phyloP scores from a whole-genome alignment of 2,329 filamentous ascomycete species.

The Neonectria neomacrospora region DNA sequence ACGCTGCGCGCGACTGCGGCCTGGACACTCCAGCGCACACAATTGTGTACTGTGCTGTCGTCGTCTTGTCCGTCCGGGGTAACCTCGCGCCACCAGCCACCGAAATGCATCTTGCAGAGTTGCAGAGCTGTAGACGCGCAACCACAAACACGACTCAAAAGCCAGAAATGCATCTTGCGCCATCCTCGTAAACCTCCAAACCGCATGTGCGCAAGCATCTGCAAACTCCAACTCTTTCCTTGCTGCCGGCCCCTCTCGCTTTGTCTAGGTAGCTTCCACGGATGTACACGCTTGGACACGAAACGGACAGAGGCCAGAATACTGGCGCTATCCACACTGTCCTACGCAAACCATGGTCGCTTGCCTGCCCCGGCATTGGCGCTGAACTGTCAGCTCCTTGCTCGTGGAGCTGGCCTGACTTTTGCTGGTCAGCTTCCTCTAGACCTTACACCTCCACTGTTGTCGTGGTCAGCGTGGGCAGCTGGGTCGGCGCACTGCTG shows the following conservation, averaged over 20 bases:
- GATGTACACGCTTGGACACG: too few relatives aligned
- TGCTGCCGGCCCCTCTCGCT: neutral
- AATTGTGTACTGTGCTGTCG: neutral
- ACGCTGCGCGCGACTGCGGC: neutral
- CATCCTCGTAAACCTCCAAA: neutral
- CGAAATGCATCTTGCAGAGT: neutral
- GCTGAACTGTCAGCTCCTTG: neutral
- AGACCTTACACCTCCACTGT: slow-evolving; percentile 5
- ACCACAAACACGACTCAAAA: neutral
- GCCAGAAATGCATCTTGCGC: neutral
- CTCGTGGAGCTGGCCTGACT: slow-evolving; percentile 22
- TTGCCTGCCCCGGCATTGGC: neutral
- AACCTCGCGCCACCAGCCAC: neutral
- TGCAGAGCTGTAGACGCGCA: neutral
- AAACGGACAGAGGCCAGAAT: too few relatives aligned
- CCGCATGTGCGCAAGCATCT: neutral
- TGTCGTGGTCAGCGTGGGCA: neutral
- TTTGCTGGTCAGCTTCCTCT: neutral
- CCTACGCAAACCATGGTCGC: neutral
- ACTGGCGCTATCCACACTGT: neutral
- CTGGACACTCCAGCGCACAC: neutral
- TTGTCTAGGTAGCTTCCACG: too few relatives aligned
- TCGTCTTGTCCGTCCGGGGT: neutral
- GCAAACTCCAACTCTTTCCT: neutral
- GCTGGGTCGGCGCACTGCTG: neutral